Evolutionary conservation across 2,329 filamentous ascomycete species (phyloP).

Genomic region (Sporothrix schenckii): DNA sequence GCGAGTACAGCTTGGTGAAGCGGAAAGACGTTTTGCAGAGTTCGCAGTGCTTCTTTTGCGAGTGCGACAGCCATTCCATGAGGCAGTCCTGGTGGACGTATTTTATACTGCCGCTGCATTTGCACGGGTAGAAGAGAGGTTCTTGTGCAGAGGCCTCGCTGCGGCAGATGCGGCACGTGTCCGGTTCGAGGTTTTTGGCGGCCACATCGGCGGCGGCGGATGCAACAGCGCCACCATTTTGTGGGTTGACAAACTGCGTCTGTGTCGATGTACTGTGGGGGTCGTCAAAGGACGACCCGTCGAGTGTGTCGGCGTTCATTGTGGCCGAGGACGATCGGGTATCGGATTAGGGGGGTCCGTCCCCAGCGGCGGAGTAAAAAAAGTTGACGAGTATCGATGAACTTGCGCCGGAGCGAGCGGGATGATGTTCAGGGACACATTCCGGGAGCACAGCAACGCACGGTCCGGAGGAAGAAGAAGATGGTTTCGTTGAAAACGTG

Average conservation of each 20-base stretch:
- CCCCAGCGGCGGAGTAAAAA: not conserved
- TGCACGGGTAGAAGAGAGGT: constrained; percentile 95
- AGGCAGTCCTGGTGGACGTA: constrained; percentile 97
- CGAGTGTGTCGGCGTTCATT: not conserved
- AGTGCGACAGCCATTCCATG: constrained; percentile 98
- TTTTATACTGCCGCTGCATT: constrained; percentile 98
- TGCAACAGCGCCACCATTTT: not conserved
- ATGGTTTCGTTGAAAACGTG: too few species aligned
- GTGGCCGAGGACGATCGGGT: not conserved
- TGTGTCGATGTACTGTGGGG: not conserved
- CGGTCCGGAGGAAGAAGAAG: too few species aligned
- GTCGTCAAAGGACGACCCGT: not conserved
- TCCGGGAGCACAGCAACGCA: not conserved
- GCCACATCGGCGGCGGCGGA: not conserved
- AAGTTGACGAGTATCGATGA: not conserved
- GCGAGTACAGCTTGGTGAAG: constrained; percentile 96
- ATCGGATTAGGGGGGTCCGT: constrained; percentile 22
- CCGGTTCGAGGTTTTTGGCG: constrained; percentile 53
- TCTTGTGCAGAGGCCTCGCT: constrained; percentile 81
- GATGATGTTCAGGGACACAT: constrained; percentile 1
- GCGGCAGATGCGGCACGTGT: constrained; percentile 96
- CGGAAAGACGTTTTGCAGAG: constrained; percentile 98
- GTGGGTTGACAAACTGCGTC: not conserved
- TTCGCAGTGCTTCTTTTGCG: constrained; percentile 99
- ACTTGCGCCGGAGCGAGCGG: constrained; percentile 17